phyloP scores from a whole-genome alignment of 2,329 filamentous ascomycete species.

The Penicillium oxalicum region DNA sequence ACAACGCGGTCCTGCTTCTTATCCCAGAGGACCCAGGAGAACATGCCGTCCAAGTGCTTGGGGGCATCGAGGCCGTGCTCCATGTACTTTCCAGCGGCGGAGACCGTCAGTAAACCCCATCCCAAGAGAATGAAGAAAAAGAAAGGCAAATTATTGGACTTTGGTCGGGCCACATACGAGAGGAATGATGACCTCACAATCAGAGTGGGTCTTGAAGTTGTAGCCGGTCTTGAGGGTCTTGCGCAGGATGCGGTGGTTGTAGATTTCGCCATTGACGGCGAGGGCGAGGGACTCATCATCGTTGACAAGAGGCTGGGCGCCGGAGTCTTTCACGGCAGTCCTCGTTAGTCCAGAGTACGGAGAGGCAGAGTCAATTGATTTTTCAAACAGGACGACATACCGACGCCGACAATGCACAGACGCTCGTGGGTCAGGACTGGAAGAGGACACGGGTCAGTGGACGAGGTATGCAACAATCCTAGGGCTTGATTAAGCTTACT shows the following conservation, averaged over 20 bases:
- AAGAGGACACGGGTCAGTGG: constrained; percentile 22
- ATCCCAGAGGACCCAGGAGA: constrained; percentile 97
- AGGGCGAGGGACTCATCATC: constrained; percentile 81
- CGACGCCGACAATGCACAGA: constrained; percentile 93
- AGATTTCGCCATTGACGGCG: constrained; percentile 98
- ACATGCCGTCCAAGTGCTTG: constrained; percentile 96
- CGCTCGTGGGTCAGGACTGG: constrained; percentile 93
- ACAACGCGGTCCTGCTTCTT: constrained; percentile 88
- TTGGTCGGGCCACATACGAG: constrained; percentile 55
- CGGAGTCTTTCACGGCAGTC: constrained; percentile 60
- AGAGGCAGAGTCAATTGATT: constrained; percentile 3
- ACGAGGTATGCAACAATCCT: constrained; percentile 4
- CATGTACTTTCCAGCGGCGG: constrained; percentile 60
- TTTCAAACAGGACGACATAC: constrained; percentile 45
- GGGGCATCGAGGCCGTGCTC: constrained; percentile 88
- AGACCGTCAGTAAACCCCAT: constrained; percentile 13
- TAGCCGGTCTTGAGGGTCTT: constrained; percentile 79
- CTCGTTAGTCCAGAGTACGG: constrained; percentile 9
- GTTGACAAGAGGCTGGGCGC: constrained; percentile 91
- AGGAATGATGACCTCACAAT: constrained; percentile 98
- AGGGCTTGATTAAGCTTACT: constrained; percentile 53
- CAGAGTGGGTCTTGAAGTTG: constrained; percentile 97
- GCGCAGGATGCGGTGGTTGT: constrained; percentile 94
- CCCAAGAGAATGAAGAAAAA: too few species aligned
- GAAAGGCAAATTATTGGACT: not conserved